phyloP scores from a whole-genome alignment of 208 protist species.

The Zelonia costaricensis region DNA sequence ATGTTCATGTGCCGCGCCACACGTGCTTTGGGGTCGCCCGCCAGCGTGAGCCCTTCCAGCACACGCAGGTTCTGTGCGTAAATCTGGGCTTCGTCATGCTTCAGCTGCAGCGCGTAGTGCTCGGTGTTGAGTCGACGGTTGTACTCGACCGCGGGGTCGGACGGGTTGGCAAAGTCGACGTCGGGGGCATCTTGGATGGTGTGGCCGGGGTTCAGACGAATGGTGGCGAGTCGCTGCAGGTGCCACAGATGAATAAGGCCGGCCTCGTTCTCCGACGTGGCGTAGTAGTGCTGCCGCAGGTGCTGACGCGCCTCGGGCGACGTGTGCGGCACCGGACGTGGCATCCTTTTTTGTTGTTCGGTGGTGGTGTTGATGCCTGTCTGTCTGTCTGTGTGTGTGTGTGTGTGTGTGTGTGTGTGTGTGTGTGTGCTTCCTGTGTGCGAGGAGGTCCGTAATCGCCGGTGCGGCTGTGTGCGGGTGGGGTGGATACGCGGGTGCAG shows the following conservation, averaged over 20 bases:
- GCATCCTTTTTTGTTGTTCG: slow-evolving; percentile 14
- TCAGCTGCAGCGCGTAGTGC: slow-evolving; percentile 39
- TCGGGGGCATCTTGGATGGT: slow-evolving; percentile 51
- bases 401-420: neutral
- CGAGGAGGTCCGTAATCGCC: too few relatives aligned
- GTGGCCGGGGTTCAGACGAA: slow-evolving; percentile 36
- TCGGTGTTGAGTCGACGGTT: slow-evolving; percentile 29
- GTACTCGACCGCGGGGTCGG: slow-evolving; percentile 16
- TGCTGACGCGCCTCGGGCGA: slow-evolving; percentile 41
- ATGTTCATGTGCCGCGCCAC: slow-evolving; percentile 48
- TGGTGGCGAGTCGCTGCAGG: slow-evolving; percentile 49
- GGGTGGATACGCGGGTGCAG: too few relatives aligned
- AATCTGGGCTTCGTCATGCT: slow-evolving; percentile 40
- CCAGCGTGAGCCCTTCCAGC: slow-evolving; percentile 37
- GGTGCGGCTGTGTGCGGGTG: neutral
- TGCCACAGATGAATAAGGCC: slow-evolving; percentile 72
- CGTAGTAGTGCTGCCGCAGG: slow-evolving; percentile 40
- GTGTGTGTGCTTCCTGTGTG: neutral
- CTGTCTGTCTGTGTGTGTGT: neutral
- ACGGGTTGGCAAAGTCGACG: slow-evolving; percentile 51
- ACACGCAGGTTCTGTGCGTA: slow-evolving; percentile 35
- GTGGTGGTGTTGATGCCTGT: too few relatives aligned
- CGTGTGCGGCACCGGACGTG: slow-evolving; percentile 12
- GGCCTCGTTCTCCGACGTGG: slow-evolving; percentile 40
- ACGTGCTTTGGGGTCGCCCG: slow-evolving; percentile 31